Evolutionary conservation across 2,329 filamentous ascomycete genomes (phyloP).

Genomic region (Aspergillus sp.): DNA sequence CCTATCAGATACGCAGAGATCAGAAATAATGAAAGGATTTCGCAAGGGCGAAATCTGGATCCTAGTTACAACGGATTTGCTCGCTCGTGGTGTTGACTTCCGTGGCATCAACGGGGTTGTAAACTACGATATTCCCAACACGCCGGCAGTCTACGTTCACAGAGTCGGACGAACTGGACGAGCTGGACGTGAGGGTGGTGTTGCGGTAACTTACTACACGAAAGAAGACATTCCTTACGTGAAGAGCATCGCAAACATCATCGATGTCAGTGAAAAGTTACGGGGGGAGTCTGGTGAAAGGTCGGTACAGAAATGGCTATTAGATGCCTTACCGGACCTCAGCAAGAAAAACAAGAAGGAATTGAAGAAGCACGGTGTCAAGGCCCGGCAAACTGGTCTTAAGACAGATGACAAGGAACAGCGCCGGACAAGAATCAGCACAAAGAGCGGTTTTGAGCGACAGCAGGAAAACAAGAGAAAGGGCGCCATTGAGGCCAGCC

Average conservation of each 20-base stretch:
- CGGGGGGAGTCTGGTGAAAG: conserved; percentile 51
- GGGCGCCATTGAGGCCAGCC: conserved; percentile 46
- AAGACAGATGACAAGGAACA: conserved; percentile 45
- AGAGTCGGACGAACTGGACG: conserved; percentile 88
- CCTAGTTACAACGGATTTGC: conserved; percentile 89
- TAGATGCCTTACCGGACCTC: conserved; percentile 81
- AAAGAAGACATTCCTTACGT: conserved; percentile 90
- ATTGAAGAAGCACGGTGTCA: conserved; percentile 78
- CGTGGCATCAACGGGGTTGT: conserved; percentile 92
- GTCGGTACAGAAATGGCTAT: conserved; percentile 77
- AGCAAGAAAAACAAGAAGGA: conserved; percentile 81
- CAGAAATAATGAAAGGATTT: conserved; percentile 84
- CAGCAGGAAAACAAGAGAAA: conserved; percentile 47
- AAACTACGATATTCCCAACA: conserved; percentile 96
- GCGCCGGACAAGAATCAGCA: conserved; percentile 69
- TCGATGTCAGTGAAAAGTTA: conserved; percentile 76
- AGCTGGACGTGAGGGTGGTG: conserved; percentile 80
- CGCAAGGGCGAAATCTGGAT: conserved; percentile 93
- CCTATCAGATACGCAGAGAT: conserved; percentile 72
- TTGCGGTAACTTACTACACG: conserved; percentile 92
- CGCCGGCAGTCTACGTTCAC: conserved; percentile 86
- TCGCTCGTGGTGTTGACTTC: conserved; percentile 92
- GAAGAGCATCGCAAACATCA: conserved; percentile 90
- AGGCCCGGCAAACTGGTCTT: conserved; percentile 58
- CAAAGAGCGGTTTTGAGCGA: conserved; percentile 52